Evolutionary conservation across 2,329 filamentous ascomycete genomes (phyloP), one percentile per base, ranked within the genome.

Genomic region (Aulographum hederae): DNA sequence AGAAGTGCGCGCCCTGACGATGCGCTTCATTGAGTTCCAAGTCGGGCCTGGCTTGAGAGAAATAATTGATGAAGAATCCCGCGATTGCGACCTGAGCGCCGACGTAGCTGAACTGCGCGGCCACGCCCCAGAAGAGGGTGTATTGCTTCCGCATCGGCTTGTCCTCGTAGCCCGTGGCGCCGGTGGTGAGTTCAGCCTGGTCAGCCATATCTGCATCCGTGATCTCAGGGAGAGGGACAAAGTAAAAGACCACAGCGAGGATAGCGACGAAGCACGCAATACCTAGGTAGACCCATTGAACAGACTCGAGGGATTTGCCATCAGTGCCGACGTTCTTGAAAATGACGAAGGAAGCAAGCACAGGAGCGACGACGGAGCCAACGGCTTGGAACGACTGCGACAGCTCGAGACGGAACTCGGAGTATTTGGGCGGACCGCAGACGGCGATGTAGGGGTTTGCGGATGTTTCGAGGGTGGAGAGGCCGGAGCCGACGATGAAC

Each of bases 241-340:
- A 47, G 52, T 69, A 75, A 48, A 81, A 78, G n/a, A 74, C 56
- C 4, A 60, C 49, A 0, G 72, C 78, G 3, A 84, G 61, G 3
- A 69, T 43, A 39, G 71, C 69, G 19, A 82, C 78, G 38, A 82
- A 82, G 44, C 66, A 58, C 3, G 73, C 80, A 37, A 86, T 76
- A 34, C 65, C 76, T n/a, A 89, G 65, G 42, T 89, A 89, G 0
- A 79, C 73, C 69, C 73, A 84, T 51, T 84, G 76, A 2, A 84
- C 78, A 34, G 73, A 72, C 39, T 62, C 60, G 3, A 89, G 61
- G 1, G 66, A 67, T 18, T 60, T 51, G 2, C 53, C 50, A 6
- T 65, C 57, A 32, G 64, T 55, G 20, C 60, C 55, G 1, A 60
- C 63, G 32, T 65, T 54, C 26, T 62, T 61, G 47, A 75, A 75